Conservation (phyloP, 768 basidiomycete species). For the Mycena haematopus region DNA sequence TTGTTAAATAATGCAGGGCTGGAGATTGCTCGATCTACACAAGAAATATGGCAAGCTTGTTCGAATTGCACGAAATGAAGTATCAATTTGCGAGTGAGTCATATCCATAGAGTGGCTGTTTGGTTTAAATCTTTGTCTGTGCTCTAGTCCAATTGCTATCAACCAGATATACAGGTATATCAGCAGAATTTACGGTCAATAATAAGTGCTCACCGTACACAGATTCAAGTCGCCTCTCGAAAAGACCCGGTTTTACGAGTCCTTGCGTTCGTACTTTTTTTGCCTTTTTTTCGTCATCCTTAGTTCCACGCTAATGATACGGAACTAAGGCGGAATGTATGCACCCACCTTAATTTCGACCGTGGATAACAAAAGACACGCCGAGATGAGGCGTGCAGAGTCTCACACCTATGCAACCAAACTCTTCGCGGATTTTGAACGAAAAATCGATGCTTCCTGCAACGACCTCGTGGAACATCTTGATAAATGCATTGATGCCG, state of each 20-base stretch:
- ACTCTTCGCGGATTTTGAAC: neutral
- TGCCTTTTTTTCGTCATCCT: neutral
- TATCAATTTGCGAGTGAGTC: constrained; percentile 21
- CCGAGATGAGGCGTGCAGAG: constrained; percentile 18
- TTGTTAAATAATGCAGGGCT: neutral
- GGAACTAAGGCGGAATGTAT: constrained; percentile 2
- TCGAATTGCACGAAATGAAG: constrained; percentile 19
- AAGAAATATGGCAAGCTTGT: constrained; percentile 10
- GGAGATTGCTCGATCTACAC: constrained; percentile 18
- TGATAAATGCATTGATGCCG: neutral
- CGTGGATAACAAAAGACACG: constrained; percentile 18
- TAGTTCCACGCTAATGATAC: neutral
- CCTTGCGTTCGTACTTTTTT: constrained; percentile 6
- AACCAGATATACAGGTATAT: constrained; percentile 15
- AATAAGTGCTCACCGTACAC: neutral
- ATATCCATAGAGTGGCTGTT: neutral
- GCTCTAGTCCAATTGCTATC: constrained; percentile 13
- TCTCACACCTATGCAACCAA: constrained; percentile 11
- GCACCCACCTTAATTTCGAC: constrained; percentile 14
- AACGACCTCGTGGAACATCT: neutral
- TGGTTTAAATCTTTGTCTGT: neutral
- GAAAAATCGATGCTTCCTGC: neutral
- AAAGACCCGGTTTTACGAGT: constrained; percentile 20
- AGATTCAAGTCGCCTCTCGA: constrained; percentile 18
- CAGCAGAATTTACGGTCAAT: neutral